phyloP scores from a whole-genome alignment of 768 basidiomycete genomes.

The Exidia glandulosa region DNA sequence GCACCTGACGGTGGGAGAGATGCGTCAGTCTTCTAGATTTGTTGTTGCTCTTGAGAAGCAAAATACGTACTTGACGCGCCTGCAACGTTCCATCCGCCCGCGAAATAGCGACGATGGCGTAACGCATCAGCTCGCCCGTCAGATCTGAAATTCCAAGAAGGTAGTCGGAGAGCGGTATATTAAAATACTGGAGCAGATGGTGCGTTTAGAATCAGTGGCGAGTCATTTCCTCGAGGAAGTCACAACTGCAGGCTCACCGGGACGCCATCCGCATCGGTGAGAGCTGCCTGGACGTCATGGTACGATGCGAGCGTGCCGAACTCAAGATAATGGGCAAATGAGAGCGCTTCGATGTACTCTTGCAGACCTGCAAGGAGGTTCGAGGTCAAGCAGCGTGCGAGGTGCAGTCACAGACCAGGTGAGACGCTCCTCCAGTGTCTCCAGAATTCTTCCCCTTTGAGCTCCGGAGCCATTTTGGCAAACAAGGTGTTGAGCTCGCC shows the following conservation, averaged over 20 bases:
- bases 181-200: conserved; percentile 48
- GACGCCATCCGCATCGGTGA: conserved; percentile 49
- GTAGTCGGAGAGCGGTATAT: conserved; percentile 72
- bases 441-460: conserved; percentile 66
- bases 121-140: conserved; percentile 94
- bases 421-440: conserved; percentile 63
- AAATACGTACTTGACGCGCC: conserved; percentile 28
- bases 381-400: neutral
- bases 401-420: conserved; percentile 17
- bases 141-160: conserved; percentile 87
- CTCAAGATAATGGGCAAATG: conserved; percentile 79
- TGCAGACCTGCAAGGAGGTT: conserved; percentile 45
- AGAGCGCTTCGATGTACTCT: conserved; percentile 91
- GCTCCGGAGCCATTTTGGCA: conserved; percentile 45
- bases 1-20: conserved; percentile 30
- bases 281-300: conserved; percentile 49
- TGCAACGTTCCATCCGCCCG: conserved; percentile 31
- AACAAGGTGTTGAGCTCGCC: conserved; percentile 57
- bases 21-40: too few species aligned
- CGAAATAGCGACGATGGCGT: conserved; percentile 75
- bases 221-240: neutral
- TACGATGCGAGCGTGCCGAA: conserved; percentile 56
- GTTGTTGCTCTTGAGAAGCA: neutral
- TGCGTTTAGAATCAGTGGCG: neutral
- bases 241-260: conserved; percentile 54